Base-by-base conservation (phyloP, 345 rosid species). In the Arabidopsis suecica region DNA sequence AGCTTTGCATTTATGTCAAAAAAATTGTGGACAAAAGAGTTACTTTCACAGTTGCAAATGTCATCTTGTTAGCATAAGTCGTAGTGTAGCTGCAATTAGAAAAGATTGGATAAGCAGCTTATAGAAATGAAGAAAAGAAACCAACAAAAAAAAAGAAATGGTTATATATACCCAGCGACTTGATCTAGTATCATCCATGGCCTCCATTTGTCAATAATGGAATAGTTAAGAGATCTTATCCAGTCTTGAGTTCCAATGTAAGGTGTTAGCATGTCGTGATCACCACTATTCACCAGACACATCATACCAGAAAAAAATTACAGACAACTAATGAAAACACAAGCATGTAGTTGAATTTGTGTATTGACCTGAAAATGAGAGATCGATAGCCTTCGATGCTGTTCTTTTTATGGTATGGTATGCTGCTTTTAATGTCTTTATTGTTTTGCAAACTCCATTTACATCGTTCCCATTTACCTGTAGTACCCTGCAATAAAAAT, bases 21-120 rank as follows among this genome's bases (percentile, higher is more conserved):
- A 4, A 9, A 63, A 47, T n/a, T 47, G 51, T 47, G 9, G 22
- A 47, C 1, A 3, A 23, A 12, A 11, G 25, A 13, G 66, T 60
- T 66, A 72, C 97, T 81, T 89, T 91, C 1, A 89, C 79, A 6
- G 93, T 91, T 3, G 93, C 91, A 56, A 83, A 89, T 59, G 91
- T 84, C 97, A 89, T 85, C 51, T 45, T 67, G 56, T 85, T 89
- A 1, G 89, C 72, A 66, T 88, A 88, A 54, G 82, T 81, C 75
- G 86, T 81, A 0, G 90, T 82, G 72, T 83, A 88, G 23, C 96
- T 89, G 48, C 55, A 57, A 28, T 6, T 4, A 7, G 22, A 8
- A 36, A 68, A n/a, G 3, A 9, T 9, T 10, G 25, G 37, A 53
- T 23, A 54, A 50, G 3, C 18, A 32, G 47, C 42, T 49, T 66